A percentile compares a stretch with the other conserved stretches of the same genome.
These are phyloP conservation scores for Theileria equi DNA, from an alignment of 169 alveolate genomes.

Conservation along the genomic window DNA sequence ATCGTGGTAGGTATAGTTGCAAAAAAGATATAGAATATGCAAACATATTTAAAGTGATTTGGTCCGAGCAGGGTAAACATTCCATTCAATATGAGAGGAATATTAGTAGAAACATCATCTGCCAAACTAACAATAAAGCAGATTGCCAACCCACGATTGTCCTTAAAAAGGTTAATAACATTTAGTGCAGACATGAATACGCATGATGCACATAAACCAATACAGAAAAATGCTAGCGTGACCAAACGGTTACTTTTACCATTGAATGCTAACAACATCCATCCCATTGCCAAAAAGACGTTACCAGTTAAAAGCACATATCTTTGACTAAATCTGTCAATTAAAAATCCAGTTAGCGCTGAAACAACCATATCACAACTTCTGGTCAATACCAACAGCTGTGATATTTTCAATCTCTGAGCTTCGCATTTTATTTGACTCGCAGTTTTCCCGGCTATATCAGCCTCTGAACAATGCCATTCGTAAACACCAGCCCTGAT, in stretches of 20 bases:
- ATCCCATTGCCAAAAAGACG: neutral
- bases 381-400: neutral
- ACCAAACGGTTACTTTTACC: neutral
- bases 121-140: constrained; percentile 3
- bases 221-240: neutral
- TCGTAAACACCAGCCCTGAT: constrained; percentile 4
- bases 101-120: constrained; percentile 1
- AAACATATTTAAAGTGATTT: neutral
- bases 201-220: neutral
- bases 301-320: neutral
- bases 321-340: constrained; percentile 3
- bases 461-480: neutral
- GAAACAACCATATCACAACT: constrained; percentile 4
- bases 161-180: constrained; percentile 7
- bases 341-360: neutral
- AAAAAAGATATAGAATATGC: neutral
- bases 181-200: constrained; percentile 1
- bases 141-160: neutral
- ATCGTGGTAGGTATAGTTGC: neutral
- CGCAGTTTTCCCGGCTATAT: neutral
- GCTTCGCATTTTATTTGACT: neutral
- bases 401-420: neutral
- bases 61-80: neutral
- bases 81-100: neutral
- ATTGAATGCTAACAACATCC: neutral